Base-by-base conservation (phyloP, 306 rosid species). In the Vigna unguiculata region DNA sequence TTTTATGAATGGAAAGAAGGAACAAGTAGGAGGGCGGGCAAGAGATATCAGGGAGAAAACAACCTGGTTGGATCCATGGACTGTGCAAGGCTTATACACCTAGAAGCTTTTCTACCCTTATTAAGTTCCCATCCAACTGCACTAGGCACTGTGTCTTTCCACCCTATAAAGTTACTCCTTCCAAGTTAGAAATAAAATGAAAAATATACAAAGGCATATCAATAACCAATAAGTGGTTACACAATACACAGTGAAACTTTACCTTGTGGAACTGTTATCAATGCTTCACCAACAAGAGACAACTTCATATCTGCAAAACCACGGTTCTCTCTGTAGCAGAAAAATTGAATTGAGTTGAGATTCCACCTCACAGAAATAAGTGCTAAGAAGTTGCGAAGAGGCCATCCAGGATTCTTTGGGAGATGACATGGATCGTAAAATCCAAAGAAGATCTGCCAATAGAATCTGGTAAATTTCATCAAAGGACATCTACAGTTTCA, bases 31-130 rank as follows among this genome's bases (percentile, higher is more conserved):
- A 41, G 72, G 25, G 3, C 2, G 72, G 25, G 3, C 10, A 40
- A 47, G 53, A 43, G 17, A 65, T 32, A 75, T 49, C 2, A 34
- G 53, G 34, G 70, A 69, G 60, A 64, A 59, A 45, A 47, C 17
- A 40, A 92, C 98, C 97, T 88, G 70, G 93, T 85, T 69, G 98
- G 98, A 83, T 95, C 97, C 97, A 95, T 85, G 59, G 98, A 95
- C 76, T 89, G 87, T 40, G 97, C 96, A 83, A 95, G 98, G 87
- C 88, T 90, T 69, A 92, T 89, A 82, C 88, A 79, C 83, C 93
- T 88, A 46, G 92, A 87, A 64, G 21, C 74, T 85, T 79, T 88
- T 84, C 77, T 90, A 52, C 97, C 91, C 85, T 84, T 90, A 80
- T 87, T 86, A 69, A 86, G 90, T 88, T 92, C 98, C 98, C 98